Conservation (phyloP, 345 rosid genomes). For the Lagerstroemia speciosa region DNA sequence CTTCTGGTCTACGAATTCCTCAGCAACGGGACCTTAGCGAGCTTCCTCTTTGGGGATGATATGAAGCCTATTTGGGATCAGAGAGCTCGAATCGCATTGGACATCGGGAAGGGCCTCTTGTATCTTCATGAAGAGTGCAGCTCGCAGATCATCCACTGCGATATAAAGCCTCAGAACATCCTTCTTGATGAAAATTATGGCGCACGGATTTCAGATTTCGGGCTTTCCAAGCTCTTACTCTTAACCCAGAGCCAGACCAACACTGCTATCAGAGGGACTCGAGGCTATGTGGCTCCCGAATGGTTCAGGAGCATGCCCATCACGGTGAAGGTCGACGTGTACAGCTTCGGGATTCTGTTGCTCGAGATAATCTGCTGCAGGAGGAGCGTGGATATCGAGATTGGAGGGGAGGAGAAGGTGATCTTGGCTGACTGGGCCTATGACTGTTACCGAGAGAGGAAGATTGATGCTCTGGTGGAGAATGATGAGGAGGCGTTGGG, state of each 20-base stretch:
- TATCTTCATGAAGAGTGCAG: conserved; percentile 54
- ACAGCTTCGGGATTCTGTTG: conserved; percentile 47
- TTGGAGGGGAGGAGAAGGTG: conserved; percentile 22
- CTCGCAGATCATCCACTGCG: conserved; percentile 48
- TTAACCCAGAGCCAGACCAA: conserved; percentile 39
- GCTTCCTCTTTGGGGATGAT: conserved; percentile 28
- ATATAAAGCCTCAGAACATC: conserved; percentile 51
- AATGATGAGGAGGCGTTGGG: conserved; percentile 17
- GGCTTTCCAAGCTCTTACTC: conserved; percentile 41
- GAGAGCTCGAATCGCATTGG: conserved; percentile 33
- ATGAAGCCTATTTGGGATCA: conserved; percentile 33
- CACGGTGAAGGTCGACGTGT: conserved; percentile 44
- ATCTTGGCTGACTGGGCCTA: conserved; percentile 41
- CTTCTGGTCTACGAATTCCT: conserved; percentile 44
- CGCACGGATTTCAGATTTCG: conserved; percentile 45
- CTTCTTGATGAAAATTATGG: conserved; percentile 33
- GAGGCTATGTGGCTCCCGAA: conserved; percentile 53
- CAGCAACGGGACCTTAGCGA: conserved; percentile 40
- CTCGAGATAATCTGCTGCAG: conserved; percentile 45
- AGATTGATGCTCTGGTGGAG: conserved; percentile 19
- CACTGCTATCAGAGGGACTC: conserved; percentile 45
- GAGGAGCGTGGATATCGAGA: conserved; percentile 23
- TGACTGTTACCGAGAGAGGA: conserved; percentile 30
- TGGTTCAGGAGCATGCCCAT: conserved; percentile 46
- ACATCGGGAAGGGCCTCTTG: conserved; percentile 39